phyloP scores from a whole-genome alignment of 2,329 filamentous ascomycete species.

The Beauveria australis region DNA sequence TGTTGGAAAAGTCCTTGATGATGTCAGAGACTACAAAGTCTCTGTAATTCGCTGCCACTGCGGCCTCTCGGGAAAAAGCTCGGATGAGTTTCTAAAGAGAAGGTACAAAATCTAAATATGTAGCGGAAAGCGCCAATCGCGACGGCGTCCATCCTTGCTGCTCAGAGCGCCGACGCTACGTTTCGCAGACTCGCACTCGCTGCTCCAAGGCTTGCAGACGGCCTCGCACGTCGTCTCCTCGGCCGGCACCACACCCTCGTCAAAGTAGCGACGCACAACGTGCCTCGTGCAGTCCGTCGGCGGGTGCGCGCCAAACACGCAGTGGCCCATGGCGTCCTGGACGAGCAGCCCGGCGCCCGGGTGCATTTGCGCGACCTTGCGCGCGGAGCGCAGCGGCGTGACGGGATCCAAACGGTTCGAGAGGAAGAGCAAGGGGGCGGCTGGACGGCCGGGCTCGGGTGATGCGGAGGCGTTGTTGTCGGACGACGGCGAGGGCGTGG shows the following conservation, averaged over 20 bases:
- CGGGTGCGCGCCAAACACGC: constrained; percentile 7
- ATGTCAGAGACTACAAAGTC: too few species aligned
- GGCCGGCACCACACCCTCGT: constrained; percentile 21
- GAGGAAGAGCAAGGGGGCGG: constrained; percentile 36
- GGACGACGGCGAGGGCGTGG: constrained; percentile 18
- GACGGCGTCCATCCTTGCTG: not conserved
- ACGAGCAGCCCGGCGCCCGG: constrained; percentile 22
- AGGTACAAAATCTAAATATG: not conserved
- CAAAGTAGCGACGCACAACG: constrained; percentile 21
- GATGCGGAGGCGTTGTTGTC: constrained; percentile 14
- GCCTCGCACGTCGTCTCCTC: constrained; percentile 17
- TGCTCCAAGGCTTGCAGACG: constrained; percentile 15
- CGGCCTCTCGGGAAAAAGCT: not conserved
- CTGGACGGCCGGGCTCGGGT: constrained; percentile 24
- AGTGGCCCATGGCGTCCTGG: constrained; percentile 23
- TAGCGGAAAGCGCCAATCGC: not conserved
- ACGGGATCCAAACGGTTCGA: constrained; percentile 36
- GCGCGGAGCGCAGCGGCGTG: constrained; percentile 34
- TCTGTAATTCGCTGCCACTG: too few species aligned
- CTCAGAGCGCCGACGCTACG: too few species aligned
- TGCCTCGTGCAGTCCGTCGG: constrained; percentile 17
- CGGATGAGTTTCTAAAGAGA: not conserved
- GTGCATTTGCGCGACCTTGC: constrained; percentile 19
- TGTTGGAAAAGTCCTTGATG: too few species aligned
- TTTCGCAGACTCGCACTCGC: not conserved